Conservation (phyloP, 2,329 filamentous ascomycete species). For the Sporothrix luriei region DNA sequence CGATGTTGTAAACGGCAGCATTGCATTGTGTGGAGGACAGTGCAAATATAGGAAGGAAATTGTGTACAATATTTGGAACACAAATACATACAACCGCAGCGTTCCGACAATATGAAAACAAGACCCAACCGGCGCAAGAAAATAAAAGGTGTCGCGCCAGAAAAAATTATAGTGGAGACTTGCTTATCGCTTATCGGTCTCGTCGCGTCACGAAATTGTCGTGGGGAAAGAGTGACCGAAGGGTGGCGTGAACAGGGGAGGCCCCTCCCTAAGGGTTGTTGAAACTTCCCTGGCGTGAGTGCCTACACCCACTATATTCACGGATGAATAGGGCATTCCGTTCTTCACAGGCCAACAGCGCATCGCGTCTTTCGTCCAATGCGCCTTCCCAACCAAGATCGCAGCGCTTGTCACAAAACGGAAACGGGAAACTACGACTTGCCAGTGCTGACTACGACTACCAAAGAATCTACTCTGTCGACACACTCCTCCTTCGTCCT, state of each 20-base stretch:
- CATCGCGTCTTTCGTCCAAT: constrained; percentile 17
- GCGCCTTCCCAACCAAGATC: constrained; percentile 3
- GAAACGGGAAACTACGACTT: neutral
- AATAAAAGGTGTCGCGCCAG: neutral
- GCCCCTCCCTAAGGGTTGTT: neutral
- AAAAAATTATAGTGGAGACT: constrained; percentile 24
- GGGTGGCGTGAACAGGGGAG: neutral
- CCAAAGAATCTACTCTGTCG: neutral
- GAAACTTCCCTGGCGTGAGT: neutral
- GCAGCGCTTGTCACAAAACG: neutral
- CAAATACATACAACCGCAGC: neutral
- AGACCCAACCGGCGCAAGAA: neutral
- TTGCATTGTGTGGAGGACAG: neutral
- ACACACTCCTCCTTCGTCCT: neutral
- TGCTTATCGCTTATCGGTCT: constrained; percentile 29
- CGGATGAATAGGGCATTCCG: no score
- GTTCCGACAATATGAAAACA: no score
- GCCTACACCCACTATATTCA: no score
- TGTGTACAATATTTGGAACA: neutral
- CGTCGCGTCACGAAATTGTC: constrained; percentile 19
- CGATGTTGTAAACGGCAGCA: constrained; percentile 29
- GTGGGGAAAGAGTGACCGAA: constrained; percentile 19
- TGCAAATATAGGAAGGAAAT: no score
- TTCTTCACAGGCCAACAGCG: no score
- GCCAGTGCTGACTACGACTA: neutral